Conservation (phyloP, 2,329 filamentous ascomycete species). For the Emericellopsis cladophorae region DNA sequence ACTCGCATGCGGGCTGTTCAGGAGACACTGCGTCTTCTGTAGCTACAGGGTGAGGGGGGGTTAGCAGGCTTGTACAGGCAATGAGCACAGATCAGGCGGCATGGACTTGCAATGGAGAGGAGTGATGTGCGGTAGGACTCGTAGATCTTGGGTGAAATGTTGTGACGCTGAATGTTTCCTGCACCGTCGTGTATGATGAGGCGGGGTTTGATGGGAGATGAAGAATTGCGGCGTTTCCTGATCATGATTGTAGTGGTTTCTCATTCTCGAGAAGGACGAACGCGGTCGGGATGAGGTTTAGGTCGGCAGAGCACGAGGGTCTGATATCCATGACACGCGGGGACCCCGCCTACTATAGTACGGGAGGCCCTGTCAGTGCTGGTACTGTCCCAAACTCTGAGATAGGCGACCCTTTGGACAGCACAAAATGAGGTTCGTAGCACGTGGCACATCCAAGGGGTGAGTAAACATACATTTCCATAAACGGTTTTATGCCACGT, state of each 20-base stretch:
- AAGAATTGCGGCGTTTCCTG: not conserved
- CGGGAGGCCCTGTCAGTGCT: too few relatives aligned
- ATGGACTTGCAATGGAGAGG: constrained; percentile 39
- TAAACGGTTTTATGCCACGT: too few relatives aligned
- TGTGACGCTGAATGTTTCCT: constrained; percentile 51
- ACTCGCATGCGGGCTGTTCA: constrained; percentile 5
- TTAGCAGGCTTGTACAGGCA: not conserved
- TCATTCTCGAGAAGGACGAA: not conserved
- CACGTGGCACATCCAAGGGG: too few relatives aligned
- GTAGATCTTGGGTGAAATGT: constrained; percentile 45
- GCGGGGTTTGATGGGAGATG: constrained; percentile 32
- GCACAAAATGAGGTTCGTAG: too few relatives aligned
- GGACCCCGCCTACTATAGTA: too few relatives aligned
- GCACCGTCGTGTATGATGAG: constrained; percentile 64
- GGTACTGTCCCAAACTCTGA: too few relatives aligned
- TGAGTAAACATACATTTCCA: too few relatives aligned
- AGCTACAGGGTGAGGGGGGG: constrained; percentile 19
- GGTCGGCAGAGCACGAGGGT: too few relatives aligned
- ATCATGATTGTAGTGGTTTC: not conserved
- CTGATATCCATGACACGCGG: too few relatives aligned
- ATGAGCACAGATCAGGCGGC: not conserved
- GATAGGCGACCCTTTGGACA: too few relatives aligned
- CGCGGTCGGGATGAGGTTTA: too few relatives aligned
- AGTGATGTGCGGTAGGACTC: constrained; percentile 46
- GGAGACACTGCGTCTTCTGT: constrained; percentile 32